Evolutionary conservation across 768 basidiomycete genomes (phyloP).

Genomic region (Trametes maxima): DNA sequence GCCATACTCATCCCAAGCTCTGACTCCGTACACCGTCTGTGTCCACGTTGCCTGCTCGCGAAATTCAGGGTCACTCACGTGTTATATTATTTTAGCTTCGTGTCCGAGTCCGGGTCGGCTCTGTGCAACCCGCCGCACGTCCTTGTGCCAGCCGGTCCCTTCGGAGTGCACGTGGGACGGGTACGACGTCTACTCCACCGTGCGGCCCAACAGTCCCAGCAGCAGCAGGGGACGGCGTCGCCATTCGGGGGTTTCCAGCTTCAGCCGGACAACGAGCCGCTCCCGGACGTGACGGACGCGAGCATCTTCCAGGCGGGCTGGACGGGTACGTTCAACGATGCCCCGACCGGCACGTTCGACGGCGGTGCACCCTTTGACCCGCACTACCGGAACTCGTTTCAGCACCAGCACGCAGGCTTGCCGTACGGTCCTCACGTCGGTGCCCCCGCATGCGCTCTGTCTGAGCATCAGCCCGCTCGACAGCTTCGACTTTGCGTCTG

Average conservation of each 20-base stretch:
- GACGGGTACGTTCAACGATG: constrained; percentile 21
- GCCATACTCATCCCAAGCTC: no score
- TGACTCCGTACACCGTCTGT: no score
- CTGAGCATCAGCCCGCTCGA: constrained; percentile 23
- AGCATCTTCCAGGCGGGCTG: constrained; percentile 26
- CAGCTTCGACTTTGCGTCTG: constrained; percentile 15
- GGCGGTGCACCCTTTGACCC: neutral
- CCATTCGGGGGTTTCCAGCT: constrained; percentile 23
- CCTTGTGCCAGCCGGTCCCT: constrained; percentile 46
- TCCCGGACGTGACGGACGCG: constrained; percentile 43
- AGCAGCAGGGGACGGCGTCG: constrained; percentile 11
- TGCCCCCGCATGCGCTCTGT: constrained; percentile 12
- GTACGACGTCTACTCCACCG: constrained; percentile 5
- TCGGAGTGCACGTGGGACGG: constrained; percentile 38
- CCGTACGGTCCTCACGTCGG: constrained; percentile 1
- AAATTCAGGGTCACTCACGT: no score
- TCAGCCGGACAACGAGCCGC: constrained; percentile 48
- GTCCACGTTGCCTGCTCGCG: no score
- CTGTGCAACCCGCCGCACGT: constrained; percentile 54
- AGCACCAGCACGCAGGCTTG: neutral
- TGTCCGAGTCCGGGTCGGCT: no score
- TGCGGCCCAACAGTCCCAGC: constrained; percentile 16
- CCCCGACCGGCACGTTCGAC: neutral
- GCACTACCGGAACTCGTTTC: no score
- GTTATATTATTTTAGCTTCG: no score